Percentiles rank a stretch among this genome's conserved stretches.
phyloP scores from a whole-genome alignment of 2,329 filamentous ascomycete species.

The Pseudogymnoascus sp. region DNA sequence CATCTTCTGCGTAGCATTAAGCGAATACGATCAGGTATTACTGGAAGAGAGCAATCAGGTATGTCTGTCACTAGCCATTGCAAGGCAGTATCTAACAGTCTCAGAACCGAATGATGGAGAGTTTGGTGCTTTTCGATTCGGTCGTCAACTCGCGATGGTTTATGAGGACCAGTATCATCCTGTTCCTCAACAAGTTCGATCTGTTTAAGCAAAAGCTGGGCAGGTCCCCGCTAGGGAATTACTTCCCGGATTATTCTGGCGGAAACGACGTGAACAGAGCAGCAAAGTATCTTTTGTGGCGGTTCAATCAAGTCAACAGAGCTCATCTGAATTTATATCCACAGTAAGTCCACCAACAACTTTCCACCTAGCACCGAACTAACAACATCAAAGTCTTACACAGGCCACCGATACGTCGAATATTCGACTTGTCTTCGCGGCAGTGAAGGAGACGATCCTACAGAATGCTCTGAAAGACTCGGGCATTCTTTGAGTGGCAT shows the following conservation, averaged over 20 bases:
- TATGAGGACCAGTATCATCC: conserved; percentile 95
- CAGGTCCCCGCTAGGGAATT: conserved; percentile 82
- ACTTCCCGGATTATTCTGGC: conserved; percentile 96
- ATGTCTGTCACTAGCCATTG: conserved; percentile 27
- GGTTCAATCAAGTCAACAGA: conserved; percentile 97
- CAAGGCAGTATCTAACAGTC: conserved; percentile 15
- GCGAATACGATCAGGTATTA: conserved; percentile 96
- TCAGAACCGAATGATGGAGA: conserved; percentile 99
- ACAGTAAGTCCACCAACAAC: conserved; percentile 58
- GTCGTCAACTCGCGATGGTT: conserved; percentile 99
- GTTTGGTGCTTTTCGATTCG: conserved; percentile 89
- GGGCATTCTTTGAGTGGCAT: conserved; percentile 65
- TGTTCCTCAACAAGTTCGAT: conserved; percentile 98
- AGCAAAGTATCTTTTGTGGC: conserved; percentile 94
- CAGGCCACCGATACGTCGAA: conserved; percentile 99
- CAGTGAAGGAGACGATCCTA: conserved; percentile 96
- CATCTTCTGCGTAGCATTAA: conserved; percentile 96
- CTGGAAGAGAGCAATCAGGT: conserved; percentile 97
- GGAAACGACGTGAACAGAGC: conserved; percentile 97
- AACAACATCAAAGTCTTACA: conserved; percentile 58
- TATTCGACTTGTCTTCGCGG: conserved; percentile 93
- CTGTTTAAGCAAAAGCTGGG: conserved; percentile 92
- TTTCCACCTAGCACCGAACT: not conserved
- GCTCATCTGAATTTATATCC: conserved; percentile 95
- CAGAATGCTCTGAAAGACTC: conserved; percentile 98